Evolutionary conservation across 768 basidiomycete species (phyloP).

Genomic region (Gloeopeniophorella convolvens): DNA sequence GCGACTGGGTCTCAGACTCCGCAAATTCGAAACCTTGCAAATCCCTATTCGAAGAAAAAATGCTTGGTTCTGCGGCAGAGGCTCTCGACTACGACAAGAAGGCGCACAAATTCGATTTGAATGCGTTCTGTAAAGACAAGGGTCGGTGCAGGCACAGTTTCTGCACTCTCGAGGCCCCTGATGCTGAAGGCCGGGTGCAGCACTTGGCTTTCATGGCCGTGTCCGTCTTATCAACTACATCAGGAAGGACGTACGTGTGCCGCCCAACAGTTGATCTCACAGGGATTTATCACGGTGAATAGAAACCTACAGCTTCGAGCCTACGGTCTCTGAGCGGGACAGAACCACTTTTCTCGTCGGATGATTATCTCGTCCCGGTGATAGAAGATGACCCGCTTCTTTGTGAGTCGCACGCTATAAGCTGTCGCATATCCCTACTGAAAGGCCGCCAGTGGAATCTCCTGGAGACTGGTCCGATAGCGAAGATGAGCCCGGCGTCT

Average conservation of each 20-base stretch:
- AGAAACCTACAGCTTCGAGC: constrained; percentile 41
- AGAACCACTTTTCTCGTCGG: constrained; percentile 62
- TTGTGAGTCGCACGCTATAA: constrained; percentile 50
- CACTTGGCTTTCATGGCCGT: constrained; percentile 70
- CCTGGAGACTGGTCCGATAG: constrained; percentile 76
- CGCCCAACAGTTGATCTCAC: background rate
- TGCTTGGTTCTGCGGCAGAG: constrained; percentile 52
- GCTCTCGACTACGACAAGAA: constrained; percentile 55
- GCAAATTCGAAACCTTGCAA: constrained; percentile 42
- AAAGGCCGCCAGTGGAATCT: constrained; percentile 41
- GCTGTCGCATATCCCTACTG: background rate
- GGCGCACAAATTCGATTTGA: constrained; percentile 58
- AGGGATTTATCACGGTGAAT: background rate
- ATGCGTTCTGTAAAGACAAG: constrained; percentile 41
- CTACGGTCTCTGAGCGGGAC: constrained; percentile 44
- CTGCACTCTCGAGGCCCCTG: background rate
- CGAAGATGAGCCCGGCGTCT: constrained; percentile 37
- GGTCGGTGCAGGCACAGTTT: constrained; percentile 35
- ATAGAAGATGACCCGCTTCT: constrained; percentile 85
- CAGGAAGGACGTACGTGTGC: constrained; percentile 53
- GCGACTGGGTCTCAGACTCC: constrained; percentile 77
- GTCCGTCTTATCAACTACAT: constrained; percentile 86
- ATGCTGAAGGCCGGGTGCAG: constrained; percentile 32
- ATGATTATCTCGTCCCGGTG: constrained; percentile 76
- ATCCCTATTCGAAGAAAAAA: constrained; percentile 70